Conservation (phyloP, 192 early-diverging fungal genomes). For the Pilobolus umbonatus region DNA sequence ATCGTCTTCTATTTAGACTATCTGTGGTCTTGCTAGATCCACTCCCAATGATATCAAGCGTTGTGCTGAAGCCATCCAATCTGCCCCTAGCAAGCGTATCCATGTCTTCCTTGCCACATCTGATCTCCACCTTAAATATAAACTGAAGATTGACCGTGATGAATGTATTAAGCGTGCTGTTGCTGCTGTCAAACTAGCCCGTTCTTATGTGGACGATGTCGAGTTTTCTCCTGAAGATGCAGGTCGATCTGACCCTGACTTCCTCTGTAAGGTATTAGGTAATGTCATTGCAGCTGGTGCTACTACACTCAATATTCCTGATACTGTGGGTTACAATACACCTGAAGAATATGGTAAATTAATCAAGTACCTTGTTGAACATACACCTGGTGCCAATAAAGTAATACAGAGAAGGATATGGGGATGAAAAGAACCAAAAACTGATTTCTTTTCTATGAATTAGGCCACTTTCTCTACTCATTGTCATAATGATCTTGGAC, state of each 20-base stretch:
- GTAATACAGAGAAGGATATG: constrained; percentile 24
- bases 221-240: constrained; percentile 97
- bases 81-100: constrained; percentile 84
- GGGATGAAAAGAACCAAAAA: not conserved
- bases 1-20: constrained; percentile 43
- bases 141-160: constrained; percentile 84
- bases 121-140: constrained; percentile 92
- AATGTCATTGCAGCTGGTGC: constrained; percentile 88
- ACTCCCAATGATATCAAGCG: constrained; percentile 81
- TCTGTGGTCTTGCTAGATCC: constrained; percentile 87
- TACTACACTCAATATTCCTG: constrained; percentile 95
- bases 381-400: constrained; percentile 67
- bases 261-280: constrained; percentile 77
- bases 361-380: constrained; percentile 74
- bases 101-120: constrained; percentile 96
- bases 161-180: constrained; percentile 81
- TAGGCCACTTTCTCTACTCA: constrained; percentile 87
- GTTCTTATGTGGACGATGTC: constrained; percentile 76
- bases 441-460: no score
- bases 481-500: constrained; percentile 96
- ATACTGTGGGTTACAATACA: constrained; percentile 94
- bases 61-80: constrained; percentile 82
- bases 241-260: constrained; percentile 84
- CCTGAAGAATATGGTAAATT: constrained; percentile 86
- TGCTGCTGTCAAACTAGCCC: constrained; percentile 75